These are phyloP conservation scores for Trichophyton verrucosum DNA, from an alignment of 2,329 filamentous ascomycete genomes.

Conservation along the genomic window DNA sequence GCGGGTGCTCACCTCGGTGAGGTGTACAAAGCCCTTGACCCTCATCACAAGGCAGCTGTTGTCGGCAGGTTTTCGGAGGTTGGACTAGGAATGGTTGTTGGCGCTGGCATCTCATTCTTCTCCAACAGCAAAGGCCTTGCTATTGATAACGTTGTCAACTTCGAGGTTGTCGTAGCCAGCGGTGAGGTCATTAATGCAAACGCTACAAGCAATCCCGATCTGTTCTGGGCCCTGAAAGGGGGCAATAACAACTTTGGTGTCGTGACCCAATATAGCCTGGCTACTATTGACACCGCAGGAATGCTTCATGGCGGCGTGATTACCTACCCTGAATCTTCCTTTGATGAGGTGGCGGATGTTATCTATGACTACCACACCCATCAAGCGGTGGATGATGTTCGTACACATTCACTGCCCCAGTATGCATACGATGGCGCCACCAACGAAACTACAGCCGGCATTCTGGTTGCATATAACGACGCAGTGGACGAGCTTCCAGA, in stretches of 20 bases:
- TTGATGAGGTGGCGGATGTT: constrained; percentile 3
- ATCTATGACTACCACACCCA: constrained; percentile 6
- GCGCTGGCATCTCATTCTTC: background rate
- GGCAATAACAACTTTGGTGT: background rate
- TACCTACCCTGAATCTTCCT: background rate
- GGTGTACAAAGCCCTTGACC: too few species aligned
- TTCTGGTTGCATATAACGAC: constrained; percentile 4
- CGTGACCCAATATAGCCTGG: background rate
- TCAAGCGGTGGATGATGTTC: constrained; percentile 4
- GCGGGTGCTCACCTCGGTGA: too few species aligned
- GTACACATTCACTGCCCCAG: constrained; percentile 6
- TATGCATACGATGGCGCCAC: constrained; percentile 1
- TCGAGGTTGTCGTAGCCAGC: background rate
- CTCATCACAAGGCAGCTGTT: too few species aligned
- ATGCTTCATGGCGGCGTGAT: too few species aligned
- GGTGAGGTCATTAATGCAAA: background rate
- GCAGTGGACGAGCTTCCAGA: constrained; percentile 4
- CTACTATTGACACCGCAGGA: background rate
- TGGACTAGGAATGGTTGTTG: background rate
- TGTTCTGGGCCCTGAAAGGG: background rate
- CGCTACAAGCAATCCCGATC: background rate
- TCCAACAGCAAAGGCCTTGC: background rate
- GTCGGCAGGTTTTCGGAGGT: background rate
- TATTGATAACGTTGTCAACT: background rate
- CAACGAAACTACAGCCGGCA: background rate